phyloP scores from a whole-genome alignment of 345 rosid genomes.

The Pseudoturritis turrita region DNA sequence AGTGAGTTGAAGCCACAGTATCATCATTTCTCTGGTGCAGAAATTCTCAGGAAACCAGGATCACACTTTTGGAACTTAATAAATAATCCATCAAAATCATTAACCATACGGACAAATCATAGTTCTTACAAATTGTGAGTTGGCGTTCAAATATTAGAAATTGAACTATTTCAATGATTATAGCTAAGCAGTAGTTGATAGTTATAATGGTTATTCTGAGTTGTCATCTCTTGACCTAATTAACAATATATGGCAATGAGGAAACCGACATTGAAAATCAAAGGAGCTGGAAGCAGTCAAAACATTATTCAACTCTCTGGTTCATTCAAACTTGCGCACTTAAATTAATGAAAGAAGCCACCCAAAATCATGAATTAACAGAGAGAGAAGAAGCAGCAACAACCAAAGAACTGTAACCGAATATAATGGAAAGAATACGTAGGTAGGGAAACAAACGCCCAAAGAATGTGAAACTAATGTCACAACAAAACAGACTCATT shows the following conservation, averaged over 20 bases:
- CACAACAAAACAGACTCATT: background rate
- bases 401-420: background rate
- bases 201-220: background rate
- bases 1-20: background rate
- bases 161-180: background rate
- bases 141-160: background rate
- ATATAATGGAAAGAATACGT: background rate
- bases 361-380: background rate
- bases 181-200: background rate
- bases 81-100: background rate
- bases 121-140: background rate
- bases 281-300: background rate
- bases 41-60: background rate
- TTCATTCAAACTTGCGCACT: background rate
- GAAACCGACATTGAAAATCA: background rate
- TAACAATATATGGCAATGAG: background rate
- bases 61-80: background rate
- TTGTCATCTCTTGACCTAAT: background rate
- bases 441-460: background rate
- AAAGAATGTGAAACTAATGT: background rate
- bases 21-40: background rate
- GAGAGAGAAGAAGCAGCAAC: background rate
- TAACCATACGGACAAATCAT: background rate
- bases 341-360: background rate
- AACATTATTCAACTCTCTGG: background rate